Conservation (phyloP, 2,329 filamentous ascomycete genomes). For the Harringtonia lauricola region DNA sequence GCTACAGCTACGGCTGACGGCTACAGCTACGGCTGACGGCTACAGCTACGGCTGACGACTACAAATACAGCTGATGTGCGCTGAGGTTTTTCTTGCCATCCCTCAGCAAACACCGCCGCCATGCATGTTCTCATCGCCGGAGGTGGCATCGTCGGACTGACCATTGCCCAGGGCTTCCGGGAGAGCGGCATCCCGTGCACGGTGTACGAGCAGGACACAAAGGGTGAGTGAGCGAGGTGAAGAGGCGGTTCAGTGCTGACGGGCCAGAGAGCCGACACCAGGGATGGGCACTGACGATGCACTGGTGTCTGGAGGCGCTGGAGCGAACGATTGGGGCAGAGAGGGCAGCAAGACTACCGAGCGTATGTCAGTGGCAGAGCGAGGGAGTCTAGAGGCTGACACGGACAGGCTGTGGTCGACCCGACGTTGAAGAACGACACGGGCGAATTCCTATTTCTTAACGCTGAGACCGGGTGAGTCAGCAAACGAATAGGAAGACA, state of each 20-base stretch:
- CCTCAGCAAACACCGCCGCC: not conserved
- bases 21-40: too few species aligned
- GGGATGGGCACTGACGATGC: not conserved
- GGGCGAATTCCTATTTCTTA: not conserved
- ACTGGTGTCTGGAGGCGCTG: not conserved
- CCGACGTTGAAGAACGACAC: not conserved
- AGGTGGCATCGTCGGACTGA: conserved; percentile 15
- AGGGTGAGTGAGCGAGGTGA: too few species aligned
- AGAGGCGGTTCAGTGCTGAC: not conserved
- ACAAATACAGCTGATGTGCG: not conserved
- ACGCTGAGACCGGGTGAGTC: not conserved
- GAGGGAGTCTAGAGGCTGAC: too few species aligned
- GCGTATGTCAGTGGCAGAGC: too few species aligned
- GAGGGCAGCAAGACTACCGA: not conserved
- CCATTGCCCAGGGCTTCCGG: conserved; percentile 8
- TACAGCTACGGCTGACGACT: not conserved
- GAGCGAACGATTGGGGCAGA: not conserved
- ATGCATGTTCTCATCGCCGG: conserved; percentile 21
- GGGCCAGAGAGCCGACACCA: not conserved
- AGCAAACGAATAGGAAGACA: not conserved
- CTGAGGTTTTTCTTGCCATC: not conserved
- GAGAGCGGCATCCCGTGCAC: conserved; percentile 1
- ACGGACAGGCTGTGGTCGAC: not conserved
- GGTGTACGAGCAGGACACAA: not conserved
- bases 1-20: too few species aligned